Conservation (phyloP, 768 basidiomycete genomes). For the Leccinellum luteum region DNA sequence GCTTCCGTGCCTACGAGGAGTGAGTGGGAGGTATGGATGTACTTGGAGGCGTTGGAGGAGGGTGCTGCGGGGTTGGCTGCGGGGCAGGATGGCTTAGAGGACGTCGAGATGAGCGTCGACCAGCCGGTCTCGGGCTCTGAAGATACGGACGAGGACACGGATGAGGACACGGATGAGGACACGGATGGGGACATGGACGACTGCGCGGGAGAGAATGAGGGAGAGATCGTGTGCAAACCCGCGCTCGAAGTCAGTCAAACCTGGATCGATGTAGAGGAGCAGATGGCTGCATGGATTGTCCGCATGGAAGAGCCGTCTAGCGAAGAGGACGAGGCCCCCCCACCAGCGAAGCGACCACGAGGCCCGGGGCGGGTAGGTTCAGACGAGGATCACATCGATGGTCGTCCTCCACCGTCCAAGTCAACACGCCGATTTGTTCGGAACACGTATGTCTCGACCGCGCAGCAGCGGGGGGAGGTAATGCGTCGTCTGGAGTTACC, state of each 20-base stretch:
- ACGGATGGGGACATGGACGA: neutral
- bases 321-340: neutral
- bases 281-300: slow-evolving; percentile 27
- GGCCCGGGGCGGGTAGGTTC: neutral
- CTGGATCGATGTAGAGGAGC: slow-evolving; percentile 35
- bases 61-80: slow-evolving; percentile 15
- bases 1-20: slow-evolving; percentile 63
- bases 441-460: neutral
- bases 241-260: slow-evolving; percentile 37
- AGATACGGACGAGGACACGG: neutral
- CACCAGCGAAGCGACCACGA: slow-evolving; percentile 12
- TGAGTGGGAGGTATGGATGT: slow-evolving; percentile 63
- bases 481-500: slow-evolving; percentile 28
- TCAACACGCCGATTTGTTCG: neutral
- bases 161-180: neutral
- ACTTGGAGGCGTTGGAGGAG: slow-evolving; percentile 52
- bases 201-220: neutral
- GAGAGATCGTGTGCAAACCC: slow-evolving; percentile 14
- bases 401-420: neutral
- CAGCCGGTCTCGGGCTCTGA: slow-evolving; percentile 1
- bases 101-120: neutral
- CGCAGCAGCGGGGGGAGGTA: slow-evolving; percentile 23
- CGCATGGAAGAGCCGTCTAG: slow-evolving; percentile 9
- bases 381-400: neutral
- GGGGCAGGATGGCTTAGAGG: slow-evolving; percentile 11